Percentiles rank a stretch among this genome's conserved stretches.
Conservation (phyloP, 2,329 filamentous ascomycete genomes). For the Akanthomyces muscarius region DNA sequence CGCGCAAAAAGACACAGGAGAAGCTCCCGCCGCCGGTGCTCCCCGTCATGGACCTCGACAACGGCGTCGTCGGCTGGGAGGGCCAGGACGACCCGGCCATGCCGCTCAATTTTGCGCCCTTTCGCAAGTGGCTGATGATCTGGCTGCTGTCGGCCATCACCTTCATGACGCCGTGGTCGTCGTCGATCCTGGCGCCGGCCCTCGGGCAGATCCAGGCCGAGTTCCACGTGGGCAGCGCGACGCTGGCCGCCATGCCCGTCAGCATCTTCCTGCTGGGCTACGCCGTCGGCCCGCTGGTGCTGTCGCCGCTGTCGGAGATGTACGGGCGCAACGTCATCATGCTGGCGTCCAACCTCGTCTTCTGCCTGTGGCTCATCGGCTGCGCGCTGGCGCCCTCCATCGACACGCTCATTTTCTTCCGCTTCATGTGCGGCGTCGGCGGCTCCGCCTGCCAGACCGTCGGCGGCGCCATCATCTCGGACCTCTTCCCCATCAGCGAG, state of each 20-base stretch:
- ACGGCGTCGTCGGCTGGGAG: conserved; percentile 58
- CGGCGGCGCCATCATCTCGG: conserved; percentile 51
- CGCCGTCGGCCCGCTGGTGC: conserved; percentile 51
- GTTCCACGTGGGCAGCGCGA: conserved; percentile 38
- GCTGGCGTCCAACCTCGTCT: conserved; percentile 53
- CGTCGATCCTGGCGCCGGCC: conserved; percentile 55
- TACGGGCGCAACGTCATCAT: conserved; percentile 59
- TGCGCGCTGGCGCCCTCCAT: conserved; percentile 57
- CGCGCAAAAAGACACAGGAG: conserved; percentile 25
- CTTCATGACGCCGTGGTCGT: conserved; percentile 62
- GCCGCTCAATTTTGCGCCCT: conserved; percentile 53
- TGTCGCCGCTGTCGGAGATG: conserved; percentile 59
- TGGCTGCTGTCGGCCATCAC: conserved; percentile 56
- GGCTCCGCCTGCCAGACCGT: conserved; percentile 53
- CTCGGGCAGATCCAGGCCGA: conserved; percentile 41
- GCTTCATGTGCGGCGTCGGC: conserved; percentile 56
- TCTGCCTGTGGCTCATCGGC: conserved; percentile 60
- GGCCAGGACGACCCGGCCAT: conserved; percentile 53
- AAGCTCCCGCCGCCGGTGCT: conserved; percentile 33
- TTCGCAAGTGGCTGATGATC: conserved; percentile 56
- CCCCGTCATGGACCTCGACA: conserved; percentile 48
- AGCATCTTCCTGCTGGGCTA: conserved; percentile 61
- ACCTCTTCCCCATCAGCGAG: conserved; percentile 47
- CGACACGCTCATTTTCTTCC: conserved; percentile 52
- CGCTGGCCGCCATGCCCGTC: conserved; percentile 48